phyloP scores from a whole-genome alignment of 2,329 filamentous ascomycete genomes.

The Falciphora oryzae region DNA sequence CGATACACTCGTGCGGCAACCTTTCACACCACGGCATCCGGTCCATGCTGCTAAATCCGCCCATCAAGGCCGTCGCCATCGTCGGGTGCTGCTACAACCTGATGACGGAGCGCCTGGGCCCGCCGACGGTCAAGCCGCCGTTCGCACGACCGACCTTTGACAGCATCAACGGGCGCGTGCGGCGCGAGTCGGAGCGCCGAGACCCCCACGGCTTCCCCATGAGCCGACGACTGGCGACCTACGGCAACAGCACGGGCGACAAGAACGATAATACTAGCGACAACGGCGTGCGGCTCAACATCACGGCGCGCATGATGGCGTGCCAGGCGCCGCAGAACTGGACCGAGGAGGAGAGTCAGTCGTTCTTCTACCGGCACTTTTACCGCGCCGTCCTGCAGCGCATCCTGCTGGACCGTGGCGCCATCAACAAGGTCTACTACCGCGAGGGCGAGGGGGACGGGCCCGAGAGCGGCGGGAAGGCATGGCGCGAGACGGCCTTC shows the following conservation, averaged over 20 bases:
- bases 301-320: conserved; percentile 97
- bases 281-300: conserved; percentile 68
- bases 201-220: conserved; percentile 94
- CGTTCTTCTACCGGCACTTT: conserved; percentile 89
- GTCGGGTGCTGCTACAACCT: conserved; percentile 99
- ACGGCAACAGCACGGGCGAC: conserved; percentile 26
- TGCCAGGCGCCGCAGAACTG: conserved; percentile 94
- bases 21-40: conserved; percentile 92
- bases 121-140: conserved; percentile 80
- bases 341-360: conserved; percentile 72
- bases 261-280: conserved; percentile 43
- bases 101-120: conserved; percentile 81
- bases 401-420: conserved; percentile 80
- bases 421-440: conserved; percentile 58
- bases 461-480: conserved; percentile 12
- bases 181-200: conserved; percentile 61
- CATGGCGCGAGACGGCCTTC: conserved; percentile 33
- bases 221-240: conserved; percentile 62
- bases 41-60: conserved; percentile 76
- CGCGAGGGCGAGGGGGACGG: conserved; percentile 24
- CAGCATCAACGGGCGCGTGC: conserved; percentile 61
- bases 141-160: conserved; percentile 60
- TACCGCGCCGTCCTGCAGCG: conserved; percentile 86
- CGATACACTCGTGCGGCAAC: conserved; percentile 95
- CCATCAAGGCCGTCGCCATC: conserved; percentile 85